Percentiles rank a stretch among this genome's conserved stretches.
These are phyloP conservation scores for Tausonia pullulans DNA, from an alignment of 1,284 basidiomycete species.

Conservation along the genomic window DNA sequence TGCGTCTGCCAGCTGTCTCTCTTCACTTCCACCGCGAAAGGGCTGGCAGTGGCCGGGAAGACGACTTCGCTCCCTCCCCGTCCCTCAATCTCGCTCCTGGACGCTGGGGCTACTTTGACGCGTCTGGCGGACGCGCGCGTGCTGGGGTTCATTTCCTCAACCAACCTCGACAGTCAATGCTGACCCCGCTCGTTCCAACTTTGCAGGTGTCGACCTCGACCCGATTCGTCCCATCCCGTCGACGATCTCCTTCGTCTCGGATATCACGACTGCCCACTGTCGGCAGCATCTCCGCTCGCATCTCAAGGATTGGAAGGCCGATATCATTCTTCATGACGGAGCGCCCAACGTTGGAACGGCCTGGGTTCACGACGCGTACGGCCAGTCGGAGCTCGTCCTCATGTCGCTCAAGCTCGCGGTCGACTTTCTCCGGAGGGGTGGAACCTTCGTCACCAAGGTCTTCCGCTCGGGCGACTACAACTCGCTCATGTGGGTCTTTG, in stretches of 20 bases:
- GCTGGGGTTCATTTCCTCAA: neutral
- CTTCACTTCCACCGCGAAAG: neutral
- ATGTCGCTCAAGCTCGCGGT: conserved; percentile 93
- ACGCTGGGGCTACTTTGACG: too few relatives aligned
- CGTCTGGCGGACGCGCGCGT: too few relatives aligned
- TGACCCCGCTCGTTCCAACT: neutral
- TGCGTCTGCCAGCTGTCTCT: neutral
- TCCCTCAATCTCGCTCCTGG: conserved; percentile 4
- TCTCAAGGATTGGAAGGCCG: conserved; percentile 99
- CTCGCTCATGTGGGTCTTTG: conserved; percentile 97
- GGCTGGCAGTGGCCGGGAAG: neutral
- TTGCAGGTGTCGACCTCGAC: conserved; percentile 78
- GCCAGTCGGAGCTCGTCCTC: conserved; percentile 91
- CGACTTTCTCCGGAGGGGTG: conserved; percentile 87
- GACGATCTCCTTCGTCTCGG: conserved; percentile 82
- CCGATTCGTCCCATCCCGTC: conserved; percentile 93
- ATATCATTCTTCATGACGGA: conserved; percentile 98
- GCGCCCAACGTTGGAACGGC: conserved; percentile 99
- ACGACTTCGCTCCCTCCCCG: neutral
- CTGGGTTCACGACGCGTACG: conserved; percentile 98
- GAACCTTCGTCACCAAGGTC: conserved; percentile 96
- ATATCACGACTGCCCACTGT: conserved; percentile 90
- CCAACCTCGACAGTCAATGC: conserved; percentile 1
- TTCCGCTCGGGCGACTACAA: conserved; percentile 99
- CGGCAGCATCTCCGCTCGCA: conserved; percentile 75